Evolutionary conservation across 1,284 basidiomycete species (phyloP), one percentile per base, ranked within the genome.

Genomic region (Melampsora americana): DNA sequence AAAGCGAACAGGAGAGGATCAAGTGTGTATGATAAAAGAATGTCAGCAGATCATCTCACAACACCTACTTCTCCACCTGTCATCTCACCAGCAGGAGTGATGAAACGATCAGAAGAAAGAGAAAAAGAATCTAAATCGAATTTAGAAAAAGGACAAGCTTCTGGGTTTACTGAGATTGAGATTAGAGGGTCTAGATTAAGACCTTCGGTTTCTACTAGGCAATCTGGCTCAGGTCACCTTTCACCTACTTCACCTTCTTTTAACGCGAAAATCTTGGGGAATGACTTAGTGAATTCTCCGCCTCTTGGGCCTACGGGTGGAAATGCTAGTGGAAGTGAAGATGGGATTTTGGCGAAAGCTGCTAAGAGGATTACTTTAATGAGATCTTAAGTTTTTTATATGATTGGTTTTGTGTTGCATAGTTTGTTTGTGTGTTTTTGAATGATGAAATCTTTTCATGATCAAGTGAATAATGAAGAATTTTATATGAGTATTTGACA

Each of bases 91-190:
- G 76, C 89, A 89, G 81, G 89, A 88, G 78, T 89, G 86, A 0
- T 90, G 91, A 83, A 91, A 89, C 6, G 88, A 90, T 82, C 89
- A 87, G 91, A 92, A 81, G 89, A 88, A 16, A 88, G 88, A 77
- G 91, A 92, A 81, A 88, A 88, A 59, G 85, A 83, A 65, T 84
- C 92, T 50, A 89, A 89, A 77, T 88, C 86, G 1, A 90, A 92
- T 81, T 87, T 92, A 72, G 89, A 90, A 28, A 89, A 89, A 80
- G 91, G 91, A 4, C 85, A 85, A 2, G 83, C 85, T 61, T 85
- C 90, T 62, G 90, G 90, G 11, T 92, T 91, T 82, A 92, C 91
- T 0, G 91, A 92, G 81, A 88, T 91, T 56, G 73, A 75, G 42
- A 75, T 75, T 50, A 42, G 73, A 30, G 73, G 73, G 5, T 65